These are phyloP conservation scores for Sedum album DNA, from an alignment of 164 flowering plant species.

Conservation along the genomic window DNA sequence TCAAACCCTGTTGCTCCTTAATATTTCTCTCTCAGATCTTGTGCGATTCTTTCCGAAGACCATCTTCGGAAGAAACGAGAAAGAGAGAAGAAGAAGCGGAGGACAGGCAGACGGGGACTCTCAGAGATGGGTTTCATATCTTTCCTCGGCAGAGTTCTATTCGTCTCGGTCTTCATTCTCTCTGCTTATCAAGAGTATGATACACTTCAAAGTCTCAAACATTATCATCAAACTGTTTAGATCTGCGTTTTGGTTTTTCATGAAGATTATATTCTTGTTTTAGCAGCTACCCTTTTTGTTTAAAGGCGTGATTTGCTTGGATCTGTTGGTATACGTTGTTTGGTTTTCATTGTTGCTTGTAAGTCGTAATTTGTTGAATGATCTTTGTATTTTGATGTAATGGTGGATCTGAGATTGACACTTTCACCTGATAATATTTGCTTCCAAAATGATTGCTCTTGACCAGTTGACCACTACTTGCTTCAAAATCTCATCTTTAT, in stretches of 20 bases:
- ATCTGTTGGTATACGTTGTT: not conserved
- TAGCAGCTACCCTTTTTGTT: not conserved
- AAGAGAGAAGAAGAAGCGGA: no score
- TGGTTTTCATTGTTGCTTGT: not conserved
- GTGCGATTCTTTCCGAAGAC: not conserved
- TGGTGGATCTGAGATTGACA: not conserved
- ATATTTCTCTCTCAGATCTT: no score
- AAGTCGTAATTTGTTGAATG: no score
- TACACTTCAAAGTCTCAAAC: not conserved
- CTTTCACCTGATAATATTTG: not conserved
- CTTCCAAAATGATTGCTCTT: conserved; percentile 1
- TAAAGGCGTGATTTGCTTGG: not conserved
- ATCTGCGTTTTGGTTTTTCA: not conserved
- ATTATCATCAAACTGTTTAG: not conserved
- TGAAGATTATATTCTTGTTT: not conserved
- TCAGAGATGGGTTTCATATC: conserved; percentile 20
- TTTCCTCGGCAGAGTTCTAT: conserved; percentile 23
- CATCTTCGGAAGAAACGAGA: not conserved
- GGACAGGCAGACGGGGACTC: no score
- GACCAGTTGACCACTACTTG: no score
- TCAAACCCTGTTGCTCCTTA: no score
- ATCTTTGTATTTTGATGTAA: not conserved
- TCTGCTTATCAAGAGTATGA: conserved; percentile 21
- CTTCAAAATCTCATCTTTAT: no score
- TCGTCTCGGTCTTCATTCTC: conserved; percentile 20